phyloP scores from a whole-genome alignment of 2,329 filamentous ascomycete species.

The Byssoonygena ceratinophila region DNA sequence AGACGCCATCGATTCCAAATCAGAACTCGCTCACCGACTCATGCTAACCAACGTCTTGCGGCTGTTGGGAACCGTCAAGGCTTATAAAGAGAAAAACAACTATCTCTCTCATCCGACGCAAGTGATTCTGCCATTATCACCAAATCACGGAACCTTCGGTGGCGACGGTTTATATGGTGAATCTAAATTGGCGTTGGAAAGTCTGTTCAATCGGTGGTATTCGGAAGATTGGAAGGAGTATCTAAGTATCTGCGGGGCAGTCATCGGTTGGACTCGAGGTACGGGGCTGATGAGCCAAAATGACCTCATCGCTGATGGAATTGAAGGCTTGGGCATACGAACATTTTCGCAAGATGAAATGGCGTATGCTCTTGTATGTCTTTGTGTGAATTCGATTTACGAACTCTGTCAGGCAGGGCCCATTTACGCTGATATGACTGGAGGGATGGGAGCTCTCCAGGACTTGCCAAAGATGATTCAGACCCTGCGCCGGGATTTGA shows the following conservation, averaged over 20 bases:
- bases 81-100: slow-evolving; percentile 23
- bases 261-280: slow-evolving; percentile 40
- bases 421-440: slow-evolving; percentile 19
- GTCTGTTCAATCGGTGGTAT: slow-evolving; percentile 27
- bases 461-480: background rate
- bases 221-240: slow-evolving; percentile 33
- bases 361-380: slow-evolving; percentile 22
- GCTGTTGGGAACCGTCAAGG: slow-evolving; percentile 30
- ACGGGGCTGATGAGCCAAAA: slow-evolving; percentile 38
- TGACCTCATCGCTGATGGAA: slow-evolving; percentile 31
- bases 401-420: slow-evolving; percentile 26
- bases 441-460: slow-evolving; percentile 8
- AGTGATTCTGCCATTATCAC: slow-evolving; percentile 36
- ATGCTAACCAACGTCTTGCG: slow-evolving; percentile 35
- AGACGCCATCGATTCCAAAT: slow-evolving; percentile 27
- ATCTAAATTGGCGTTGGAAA: slow-evolving; percentile 35
- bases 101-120: slow-evolving; percentile 29
- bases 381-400: slow-evolving; percentile 24
- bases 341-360: slow-evolving; percentile 37
- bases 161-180: slow-evolving; percentile 38
- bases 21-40: slow-evolving; percentile 32
- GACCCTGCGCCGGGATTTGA: slow-evolving; percentile 17
- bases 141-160: slow-evolving; percentile 38
- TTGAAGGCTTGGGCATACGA: slow-evolving; percentile 30
- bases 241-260: slow-evolving; percentile 32